Conservation (phyloP, 2,329 filamentous ascomycete genomes). For the Lachnellula subtilissima region DNA sequence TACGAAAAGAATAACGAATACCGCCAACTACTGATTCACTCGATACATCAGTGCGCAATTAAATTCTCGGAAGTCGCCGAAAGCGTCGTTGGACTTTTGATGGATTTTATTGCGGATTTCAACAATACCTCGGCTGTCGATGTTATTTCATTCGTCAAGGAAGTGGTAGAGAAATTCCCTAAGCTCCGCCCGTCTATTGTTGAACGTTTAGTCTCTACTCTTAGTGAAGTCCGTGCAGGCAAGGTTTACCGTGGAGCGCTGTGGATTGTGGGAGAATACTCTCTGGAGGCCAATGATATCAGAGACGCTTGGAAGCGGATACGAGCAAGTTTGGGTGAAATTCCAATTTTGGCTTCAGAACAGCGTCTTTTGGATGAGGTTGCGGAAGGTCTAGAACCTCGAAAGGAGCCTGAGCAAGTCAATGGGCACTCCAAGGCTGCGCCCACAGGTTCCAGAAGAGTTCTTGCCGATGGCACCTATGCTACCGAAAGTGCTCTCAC, state of each 20-base stretch:
- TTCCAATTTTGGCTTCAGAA: constrained; percentile 92
- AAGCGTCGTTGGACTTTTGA: constrained; percentile 91
- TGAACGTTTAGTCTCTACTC: constrained; percentile 78
- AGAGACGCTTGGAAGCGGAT: constrained; percentile 96
- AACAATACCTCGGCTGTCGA: constrained; percentile 96
- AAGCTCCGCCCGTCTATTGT: constrained; percentile 83
- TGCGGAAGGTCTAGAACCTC: constrained; percentile 61
- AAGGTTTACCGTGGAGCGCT: constrained; percentile 96
- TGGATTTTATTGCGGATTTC: constrained; percentile 99
- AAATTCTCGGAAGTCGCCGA: constrained; percentile 98
- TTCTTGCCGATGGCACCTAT: constrained; percentile 94
- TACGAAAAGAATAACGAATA: constrained; percentile 98
- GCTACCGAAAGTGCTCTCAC: constrained; percentile 95
- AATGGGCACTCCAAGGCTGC: constrained; percentile 78
- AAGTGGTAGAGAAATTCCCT: constrained; percentile 97
- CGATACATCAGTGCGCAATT: constrained; percentile 97
- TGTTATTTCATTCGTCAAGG: constrained; percentile 97
- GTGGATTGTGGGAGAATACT: constrained; percentile 98
- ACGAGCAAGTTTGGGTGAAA: constrained; percentile 87
- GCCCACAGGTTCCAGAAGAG: constrained; percentile 80
- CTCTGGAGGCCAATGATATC: constrained; percentile 87
- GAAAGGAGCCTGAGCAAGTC: constrained; percentile 57
- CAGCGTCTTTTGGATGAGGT: constrained; percentile 86
- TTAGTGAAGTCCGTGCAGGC: constrained; percentile 89
- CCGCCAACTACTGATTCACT: constrained; percentile 89